phyloP scores from a whole-genome alignment of 75 land plant genomes.

The Isoetes taiwanensis region DNA sequence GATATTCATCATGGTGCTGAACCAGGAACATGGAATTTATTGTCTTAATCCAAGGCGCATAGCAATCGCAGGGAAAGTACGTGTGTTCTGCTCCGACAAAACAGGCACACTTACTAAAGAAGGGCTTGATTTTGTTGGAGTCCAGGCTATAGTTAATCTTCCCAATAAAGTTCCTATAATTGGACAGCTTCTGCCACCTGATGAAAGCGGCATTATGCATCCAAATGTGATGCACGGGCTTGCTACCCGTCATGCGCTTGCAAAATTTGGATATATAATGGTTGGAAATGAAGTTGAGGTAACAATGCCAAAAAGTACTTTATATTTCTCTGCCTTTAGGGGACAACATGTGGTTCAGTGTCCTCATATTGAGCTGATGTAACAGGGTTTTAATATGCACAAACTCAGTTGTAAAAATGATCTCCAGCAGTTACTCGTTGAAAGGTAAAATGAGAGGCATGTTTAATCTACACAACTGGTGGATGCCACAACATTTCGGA shows the following conservation, averaged over 20 bases:
- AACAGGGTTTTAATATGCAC: too few relatives aligned
- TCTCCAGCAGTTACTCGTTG: too few relatives aligned
- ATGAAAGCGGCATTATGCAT: conserved; percentile 11
- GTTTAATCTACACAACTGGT: too few relatives aligned
- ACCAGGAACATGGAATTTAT: conserved; percentile 24
- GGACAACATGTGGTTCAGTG: too few relatives aligned
- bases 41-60: conserved; percentile 36
- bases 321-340: too few relatives aligned
- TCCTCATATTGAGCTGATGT: too few relatives aligned
- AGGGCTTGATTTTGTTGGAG: conserved; percentile 32
- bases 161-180: neutral
- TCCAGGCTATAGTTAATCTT: conserved; percentile 10
- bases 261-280: conserved; percentile 21
- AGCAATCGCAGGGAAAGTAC: conserved; percentile 32
- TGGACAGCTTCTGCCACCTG: conserved; percentile 10
- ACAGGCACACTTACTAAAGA: conserved; percentile 34
- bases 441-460: too few relatives aligned
- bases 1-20: too few relatives aligned
- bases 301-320: too few relatives aligned
- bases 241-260: conserved; percentile 34
- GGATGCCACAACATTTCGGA: too few relatives aligned
- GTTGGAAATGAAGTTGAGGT: conserved; percentile 41
- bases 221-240: conserved; percentile 17
- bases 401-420: too few relatives aligned
- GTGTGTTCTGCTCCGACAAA: conserved; percentile 30